These are phyloP conservation scores for Clonostachys rosea DNA, from an alignment of 2,329 filamentous ascomycete species.

Conservation along the genomic window DNA sequence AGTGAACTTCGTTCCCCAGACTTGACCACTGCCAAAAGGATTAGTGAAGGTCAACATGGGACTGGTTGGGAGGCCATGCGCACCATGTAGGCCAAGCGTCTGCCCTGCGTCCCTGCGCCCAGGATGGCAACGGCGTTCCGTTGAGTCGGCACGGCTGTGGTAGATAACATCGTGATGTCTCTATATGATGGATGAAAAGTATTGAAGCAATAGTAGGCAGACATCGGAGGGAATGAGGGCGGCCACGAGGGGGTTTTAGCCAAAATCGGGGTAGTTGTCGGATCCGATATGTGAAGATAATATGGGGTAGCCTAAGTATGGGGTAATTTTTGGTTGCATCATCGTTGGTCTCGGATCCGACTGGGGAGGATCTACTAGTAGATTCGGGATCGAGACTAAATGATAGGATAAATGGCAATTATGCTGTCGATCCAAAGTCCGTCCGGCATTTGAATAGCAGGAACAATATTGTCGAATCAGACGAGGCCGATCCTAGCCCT, in stretches of 20 bases:
- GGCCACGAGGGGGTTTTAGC: background rate
- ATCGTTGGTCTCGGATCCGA: too few relatives aligned
- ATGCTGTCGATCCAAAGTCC: too few relatives aligned
- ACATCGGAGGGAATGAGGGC: background rate
- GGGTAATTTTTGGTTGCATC: too few relatives aligned
- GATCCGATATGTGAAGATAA: slow-evolving; percentile 3
- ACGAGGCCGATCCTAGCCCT: too few relatives aligned
- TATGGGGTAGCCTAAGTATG: too few relatives aligned
- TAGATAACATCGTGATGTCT: background rate
- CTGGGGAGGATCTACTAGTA: too few relatives aligned
- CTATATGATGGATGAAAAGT: slow-evolving; percentile 4
- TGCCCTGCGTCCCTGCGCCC: slow-evolving; percentile 20
- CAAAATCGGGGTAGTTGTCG: background rate
- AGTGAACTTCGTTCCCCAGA: slow-evolving; percentile 16
- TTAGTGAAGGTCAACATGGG: background rate
- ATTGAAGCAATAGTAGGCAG: background rate
- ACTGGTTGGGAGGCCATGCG: background rate
- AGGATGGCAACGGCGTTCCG: slow-evolving; percentile 14
- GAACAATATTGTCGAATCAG: too few relatives aligned
- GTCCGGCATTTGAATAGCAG: too few relatives aligned
- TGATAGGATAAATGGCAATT: too few relatives aligned
- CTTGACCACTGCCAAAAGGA: slow-evolving; percentile 19
- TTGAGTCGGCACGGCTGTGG: slow-evolving; percentile 4
- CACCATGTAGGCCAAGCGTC: slow-evolving; percentile 22
- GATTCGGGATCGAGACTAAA: too few relatives aligned